These are phyloP conservation scores for Colletotrichum aenigma DNA, from an alignment of 2,329 filamentous ascomycete species.

Conservation along the genomic window DNA sequence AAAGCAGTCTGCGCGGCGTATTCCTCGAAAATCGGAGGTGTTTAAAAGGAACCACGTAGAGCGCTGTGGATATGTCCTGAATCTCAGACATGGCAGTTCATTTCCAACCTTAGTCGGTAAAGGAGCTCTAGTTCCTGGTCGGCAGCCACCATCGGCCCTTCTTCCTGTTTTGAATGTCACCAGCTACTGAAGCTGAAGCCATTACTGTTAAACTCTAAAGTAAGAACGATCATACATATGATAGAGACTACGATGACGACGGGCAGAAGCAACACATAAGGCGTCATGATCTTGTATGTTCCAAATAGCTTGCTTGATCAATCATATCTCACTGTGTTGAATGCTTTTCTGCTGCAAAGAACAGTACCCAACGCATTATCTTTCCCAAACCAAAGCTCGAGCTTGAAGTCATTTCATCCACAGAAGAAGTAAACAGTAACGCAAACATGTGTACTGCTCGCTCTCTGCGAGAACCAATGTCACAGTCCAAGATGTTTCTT, in stretches of 20 bases:
- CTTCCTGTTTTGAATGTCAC: not conserved
- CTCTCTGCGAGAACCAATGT: not conserved
- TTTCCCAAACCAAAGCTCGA: rapidly evolving
- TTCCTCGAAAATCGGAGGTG: not conserved
- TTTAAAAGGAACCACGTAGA: no score
- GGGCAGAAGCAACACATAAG: no score
- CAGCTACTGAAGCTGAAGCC: not conserved
- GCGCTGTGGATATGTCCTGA: not conserved
- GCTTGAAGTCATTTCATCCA: not conserved
- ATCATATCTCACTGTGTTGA: rapidly evolving
- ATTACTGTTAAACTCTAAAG: not conserved
- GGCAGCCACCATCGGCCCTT: not conserved
- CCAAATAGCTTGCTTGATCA: not conserved
- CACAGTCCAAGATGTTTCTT: not conserved
- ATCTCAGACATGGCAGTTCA: not conserved
- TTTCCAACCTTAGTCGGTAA: not conserved
- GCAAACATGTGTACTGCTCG: not conserved
- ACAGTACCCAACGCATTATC: rapidly evolving
- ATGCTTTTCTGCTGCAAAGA: not conserved
- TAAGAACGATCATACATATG: no score
- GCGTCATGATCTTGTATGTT: not conserved
- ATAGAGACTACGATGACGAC: no score
- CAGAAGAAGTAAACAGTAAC: rapidly evolving
- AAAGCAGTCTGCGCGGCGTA: not conserved
- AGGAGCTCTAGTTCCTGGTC: not conserved